Evolutionary conservation across 768 basidiomycete species (phyloP), one percentile per base, ranked within the genome.

Genomic region (Mycena chlorophos): DNA sequence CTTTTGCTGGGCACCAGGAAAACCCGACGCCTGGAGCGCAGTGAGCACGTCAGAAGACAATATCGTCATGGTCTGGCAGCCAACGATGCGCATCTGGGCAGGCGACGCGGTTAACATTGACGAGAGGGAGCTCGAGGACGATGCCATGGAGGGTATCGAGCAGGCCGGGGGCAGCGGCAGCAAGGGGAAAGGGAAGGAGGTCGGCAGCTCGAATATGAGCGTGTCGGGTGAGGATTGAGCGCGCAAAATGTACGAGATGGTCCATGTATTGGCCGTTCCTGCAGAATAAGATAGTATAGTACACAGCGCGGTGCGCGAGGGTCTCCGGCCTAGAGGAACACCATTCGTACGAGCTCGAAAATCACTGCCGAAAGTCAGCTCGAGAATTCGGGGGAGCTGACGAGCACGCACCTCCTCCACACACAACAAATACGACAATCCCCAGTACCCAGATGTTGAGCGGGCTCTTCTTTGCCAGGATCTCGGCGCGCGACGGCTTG

Each of bases 61-160:
- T 61, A 85, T 98, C 22, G 81, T 93, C 39, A 95, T 96, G 91
- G 85, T 96, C 4, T 99, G 97, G 97, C 91, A 94, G 68, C 95
- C 96, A 16, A 93, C 90, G 17, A 89, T 92, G 82, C 89, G 92
- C 20, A 86, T 98, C 28, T 95, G 92, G 86, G 91, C 92, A 2
- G 91, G 91, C 2, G 95, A 94, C 50, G 89, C 88, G 62, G 85
- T 94, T 55, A 88, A 84, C 64, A 79, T 96, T 27, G 85, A 91
- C 55, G 87, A 89, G 58, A 87, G 87, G 69, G 92, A 96, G 66
- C 76, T 97, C 52, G 94, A 96, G 68, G 76, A 77, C 42, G 88
- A 89, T 58, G 78, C 80, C 12, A 91, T 91, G 89, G 82, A 91
- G 64, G 89, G 87, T 23, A 65, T 89, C 3, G 89, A 90, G 40